Conservation (phyloP, 495 filamentous ascomycete genomes). For the Mytilinidion resinicola region DNA sequence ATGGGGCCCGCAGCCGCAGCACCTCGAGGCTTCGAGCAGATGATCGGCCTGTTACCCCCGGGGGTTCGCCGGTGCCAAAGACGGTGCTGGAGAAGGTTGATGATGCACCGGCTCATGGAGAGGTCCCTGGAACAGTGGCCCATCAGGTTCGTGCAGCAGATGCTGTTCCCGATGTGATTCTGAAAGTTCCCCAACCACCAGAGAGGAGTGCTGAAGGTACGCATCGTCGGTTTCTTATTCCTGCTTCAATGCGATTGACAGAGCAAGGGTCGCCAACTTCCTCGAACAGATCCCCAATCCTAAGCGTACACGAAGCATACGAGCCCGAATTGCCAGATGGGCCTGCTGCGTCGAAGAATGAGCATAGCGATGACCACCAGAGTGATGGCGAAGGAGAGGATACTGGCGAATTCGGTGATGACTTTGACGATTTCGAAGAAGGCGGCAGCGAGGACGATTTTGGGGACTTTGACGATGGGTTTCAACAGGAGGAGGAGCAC, state of each 20-base stretch:
- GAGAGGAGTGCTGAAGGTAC: conserved; percentile 46
- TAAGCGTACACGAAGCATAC: conserved; percentile 10
- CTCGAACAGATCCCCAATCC: conserved; percentile 30
- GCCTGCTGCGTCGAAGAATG: conserved; percentile 37
- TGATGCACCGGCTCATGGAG: conserved; percentile 65
- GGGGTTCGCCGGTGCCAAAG: conserved; percentile 62
- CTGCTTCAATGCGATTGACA: conserved; percentile 50
- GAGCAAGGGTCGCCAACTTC: conserved; percentile 49
- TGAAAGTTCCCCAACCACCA: conserved; percentile 45
- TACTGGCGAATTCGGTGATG: conserved; percentile 66
- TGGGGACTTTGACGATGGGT: conserved; percentile 85
- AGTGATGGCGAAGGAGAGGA: conserved; percentile 37
- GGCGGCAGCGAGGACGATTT: conserved; percentile 62
- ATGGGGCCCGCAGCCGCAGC: conserved; percentile 47
- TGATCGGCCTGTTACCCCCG: conserved; percentile 43
- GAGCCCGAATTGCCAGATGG: conserved; percentile 8
- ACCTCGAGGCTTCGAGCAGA: conserved; percentile 36
- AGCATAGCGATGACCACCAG: conserved; percentile 35
- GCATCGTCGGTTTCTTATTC: conserved; percentile 33
- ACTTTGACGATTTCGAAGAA: conserved; percentile 96
- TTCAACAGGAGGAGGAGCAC: conserved; percentile 53
- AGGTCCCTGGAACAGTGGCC: conserved; percentile 78
- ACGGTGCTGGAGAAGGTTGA: conserved; percentile 81
- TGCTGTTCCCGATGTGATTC: conserved; percentile 70
- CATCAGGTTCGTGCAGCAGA: conserved; percentile 70